Evolutionary conservation across 2,329 filamentous ascomycete genomes (phyloP), one percentile per base, ranked within the genome.

Genomic region (Diaporthe citri): DNA sequence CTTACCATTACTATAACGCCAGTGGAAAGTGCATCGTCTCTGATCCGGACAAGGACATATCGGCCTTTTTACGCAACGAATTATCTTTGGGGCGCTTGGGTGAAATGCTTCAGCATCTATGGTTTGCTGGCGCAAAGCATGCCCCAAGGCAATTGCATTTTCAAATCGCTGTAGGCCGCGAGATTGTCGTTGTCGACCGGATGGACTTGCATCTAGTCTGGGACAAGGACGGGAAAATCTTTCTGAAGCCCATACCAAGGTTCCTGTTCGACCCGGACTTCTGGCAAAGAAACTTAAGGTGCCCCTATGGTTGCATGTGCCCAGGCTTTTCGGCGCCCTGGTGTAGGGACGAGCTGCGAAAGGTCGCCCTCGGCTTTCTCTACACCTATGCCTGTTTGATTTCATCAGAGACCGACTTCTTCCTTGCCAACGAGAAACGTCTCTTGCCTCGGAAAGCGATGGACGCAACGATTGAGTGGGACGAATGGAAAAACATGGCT

Each of bases 201-300:
- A 62, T 62, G 36, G 59, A 62, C 15, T 28, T 62, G n/a, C 59
- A 62, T 20, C 59, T 62, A 10, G 9, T 62, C 8, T 62, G 36
- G 59, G 36, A 41, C 15, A 43, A 41, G 2, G 34, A 43, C n/a
- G 39, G 59, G 39, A 62, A 13, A 3, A 20, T 62, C 3, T 62
- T 43, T 20, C 39, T 43, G 1, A 62, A 62, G n/a, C 39, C 59
- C 15, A 62, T 43, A 17, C 59, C 39, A 28, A 28, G 56, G 20
- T 59, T 59, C 12, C n/a, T 59, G 4, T 34, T 62, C 1, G n/a
- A 62, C 12, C n/a, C 15, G 12, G n/a, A 17, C 2, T 62, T 62
- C 25, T 43, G 59, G 59, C 59, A 31, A 22, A 12, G 15, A 0
- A 43, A 62, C 15, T 12, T 62, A 1, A 6, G 1, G 1, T 62